A percentile compares a stretch with the other conserved stretches of the same genome.
phyloP scores from a whole-genome alignment of 1,284 basidiomycete species.

The Sporisorium scitamineum region DNA sequence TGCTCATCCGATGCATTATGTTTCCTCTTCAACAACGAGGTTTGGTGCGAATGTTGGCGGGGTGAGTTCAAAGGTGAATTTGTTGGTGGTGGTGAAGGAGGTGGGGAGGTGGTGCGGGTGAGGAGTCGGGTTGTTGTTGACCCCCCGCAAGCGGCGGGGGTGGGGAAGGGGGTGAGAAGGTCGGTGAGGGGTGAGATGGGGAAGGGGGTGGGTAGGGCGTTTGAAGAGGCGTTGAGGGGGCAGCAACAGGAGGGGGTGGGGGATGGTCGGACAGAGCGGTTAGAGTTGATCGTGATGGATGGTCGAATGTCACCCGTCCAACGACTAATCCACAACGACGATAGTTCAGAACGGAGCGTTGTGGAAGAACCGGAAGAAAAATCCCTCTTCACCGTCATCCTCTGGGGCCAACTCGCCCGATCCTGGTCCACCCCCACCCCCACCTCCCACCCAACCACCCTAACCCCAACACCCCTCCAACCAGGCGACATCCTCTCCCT shows the following conservation, averaged over 20 bases:
- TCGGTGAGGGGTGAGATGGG: not conserved
- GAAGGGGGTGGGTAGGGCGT: not conserved
- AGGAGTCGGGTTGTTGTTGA: constrained; percentile 5
- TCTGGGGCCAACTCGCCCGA: constrained; percentile 24
- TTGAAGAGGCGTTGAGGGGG: not conserved
- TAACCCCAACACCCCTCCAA: not conserved
- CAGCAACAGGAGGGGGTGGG: not conserved
- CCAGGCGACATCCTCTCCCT: constrained; percentile 33
- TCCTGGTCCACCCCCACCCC: constrained; percentile 14
- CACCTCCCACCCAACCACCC: not conserved
- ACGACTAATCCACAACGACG: not conserved
- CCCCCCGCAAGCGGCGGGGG: no score
- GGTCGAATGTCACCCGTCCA: constrained; percentile 11
- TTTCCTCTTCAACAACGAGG: not conserved
- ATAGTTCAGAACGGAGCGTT: not conserved
- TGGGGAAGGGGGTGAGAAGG: not conserved
- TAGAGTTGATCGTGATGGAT: constrained; percentile 34
- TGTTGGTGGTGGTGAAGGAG: constrained; percentile 37
- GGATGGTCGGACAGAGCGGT: constrained; percentile 14
- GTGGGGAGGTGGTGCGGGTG: constrained; percentile 16
- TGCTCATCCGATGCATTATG: constrained; percentile 19
- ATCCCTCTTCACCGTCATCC: constrained; percentile 17
- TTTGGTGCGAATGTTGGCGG: not conserved
- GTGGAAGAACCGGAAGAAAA: constrained; percentile 14
- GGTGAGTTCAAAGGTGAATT: constrained; percentile 9